A percentile compares a stretch with the other conserved stretches of the same genome.
Conservation (phyloP, 208 protist genomes). For the Strigomonas oncopelti region DNA sequence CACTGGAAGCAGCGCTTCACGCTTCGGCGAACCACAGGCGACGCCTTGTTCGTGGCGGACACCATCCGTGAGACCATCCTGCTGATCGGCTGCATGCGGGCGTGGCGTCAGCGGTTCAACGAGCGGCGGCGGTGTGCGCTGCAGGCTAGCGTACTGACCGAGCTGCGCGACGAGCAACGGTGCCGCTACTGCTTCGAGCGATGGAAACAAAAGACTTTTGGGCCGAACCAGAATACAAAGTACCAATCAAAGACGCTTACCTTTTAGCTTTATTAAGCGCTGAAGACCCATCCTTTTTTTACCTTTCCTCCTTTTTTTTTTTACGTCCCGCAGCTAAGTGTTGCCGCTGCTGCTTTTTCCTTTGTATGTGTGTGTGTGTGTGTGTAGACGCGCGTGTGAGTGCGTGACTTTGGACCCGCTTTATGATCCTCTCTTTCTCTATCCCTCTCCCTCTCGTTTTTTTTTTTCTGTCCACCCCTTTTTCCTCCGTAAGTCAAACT, state of each 20-base stretch:
- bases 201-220: slow-evolving; percentile 39
- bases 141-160: slow-evolving; percentile 40
- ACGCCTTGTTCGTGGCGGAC: slow-evolving; percentile 44
- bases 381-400: too few species aligned
- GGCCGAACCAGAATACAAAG: slow-evolving; percentile 1
- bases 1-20: slow-evolving; percentile 5
- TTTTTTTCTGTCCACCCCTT: neutral
- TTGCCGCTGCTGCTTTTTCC: too few species aligned
- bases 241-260: neutral
- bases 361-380: neutral
- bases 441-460: neutral
- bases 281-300: slow-evolving; percentile 1
- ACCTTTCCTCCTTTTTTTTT: slow-evolving; percentile 11
- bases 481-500: neutral
- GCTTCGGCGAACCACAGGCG: slow-evolving; percentile 6
- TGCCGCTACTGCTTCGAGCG: slow-evolving; percentile 30
- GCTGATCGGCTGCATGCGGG: slow-evolving; percentile 55
- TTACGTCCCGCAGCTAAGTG: too few species aligned
- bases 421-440: neutral
- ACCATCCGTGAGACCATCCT: slow-evolving; percentile 64
- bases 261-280: neutral
- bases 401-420: too few species aligned
- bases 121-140: slow-evolving; percentile 24
- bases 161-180: slow-evolving; percentile 44
- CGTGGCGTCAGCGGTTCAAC: slow-evolving; percentile 43